These are phyloP conservation scores for Fusarium verticillioides DNA, from an alignment of 2,329 filamentous ascomycete species.

Conservation along the genomic window DNA sequence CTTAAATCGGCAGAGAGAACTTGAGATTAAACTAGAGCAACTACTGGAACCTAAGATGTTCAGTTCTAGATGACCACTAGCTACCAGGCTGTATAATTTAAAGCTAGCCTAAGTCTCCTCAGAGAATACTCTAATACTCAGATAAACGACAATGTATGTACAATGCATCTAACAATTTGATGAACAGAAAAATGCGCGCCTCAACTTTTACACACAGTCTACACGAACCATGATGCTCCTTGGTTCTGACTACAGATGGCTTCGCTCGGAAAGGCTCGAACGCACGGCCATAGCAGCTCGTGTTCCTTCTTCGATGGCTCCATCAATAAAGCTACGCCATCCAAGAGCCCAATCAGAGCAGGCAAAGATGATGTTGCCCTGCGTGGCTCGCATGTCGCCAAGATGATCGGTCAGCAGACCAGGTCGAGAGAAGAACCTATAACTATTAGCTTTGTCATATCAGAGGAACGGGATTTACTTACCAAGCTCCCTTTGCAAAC, in stretches of 20 bases:
- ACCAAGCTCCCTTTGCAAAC: constrained; percentile 58
- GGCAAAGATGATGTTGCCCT: constrained; percentile 59
- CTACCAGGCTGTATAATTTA: accelerated
- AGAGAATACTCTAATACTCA: too few relatives aligned
- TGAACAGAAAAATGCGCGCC: neutral
- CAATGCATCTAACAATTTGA: too few relatives aligned
- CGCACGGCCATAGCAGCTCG: constrained; percentile 42
- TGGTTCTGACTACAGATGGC: neutral
- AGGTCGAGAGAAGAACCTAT: constrained; percentile 52
- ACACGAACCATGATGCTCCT: neutral
- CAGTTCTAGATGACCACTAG: too few relatives aligned
- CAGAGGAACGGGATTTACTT: neutral
- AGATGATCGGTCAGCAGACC: constrained; percentile 53
- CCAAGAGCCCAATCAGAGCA: constrained; percentile 61
- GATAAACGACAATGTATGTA: too few relatives aligned
- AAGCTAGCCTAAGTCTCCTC: accelerated
- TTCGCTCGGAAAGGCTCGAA: constrained; percentile 3
- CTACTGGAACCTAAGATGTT: too few relatives aligned
- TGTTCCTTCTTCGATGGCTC: constrained; percentile 58
- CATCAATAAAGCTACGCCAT: constrained; percentile 63
- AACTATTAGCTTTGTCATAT: accelerated
- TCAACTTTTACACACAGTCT: neutral
- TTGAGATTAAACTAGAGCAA: too few relatives aligned
- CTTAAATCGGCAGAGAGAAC: too few relatives aligned
- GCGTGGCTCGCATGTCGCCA: constrained; percentile 52